phyloP scores from a whole-genome alignment of 352 stramenopile species.

The Globisporangium orthogonon region DNA sequence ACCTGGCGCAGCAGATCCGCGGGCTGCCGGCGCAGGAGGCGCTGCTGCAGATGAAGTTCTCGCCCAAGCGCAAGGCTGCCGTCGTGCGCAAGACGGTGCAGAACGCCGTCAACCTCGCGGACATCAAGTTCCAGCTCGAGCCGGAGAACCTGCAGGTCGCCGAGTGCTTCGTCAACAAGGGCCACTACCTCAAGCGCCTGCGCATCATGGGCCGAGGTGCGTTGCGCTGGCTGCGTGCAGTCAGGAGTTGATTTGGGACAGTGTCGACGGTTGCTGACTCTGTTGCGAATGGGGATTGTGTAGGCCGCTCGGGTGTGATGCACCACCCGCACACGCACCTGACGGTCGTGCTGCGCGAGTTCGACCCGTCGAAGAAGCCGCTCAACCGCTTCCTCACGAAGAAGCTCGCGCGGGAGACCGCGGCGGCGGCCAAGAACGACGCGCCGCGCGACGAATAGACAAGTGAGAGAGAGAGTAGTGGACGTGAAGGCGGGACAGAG shows the following conservation, averaged over 20 bases:
- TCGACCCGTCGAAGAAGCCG: constrained; percentile 69
- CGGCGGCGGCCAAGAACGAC: constrained; percentile 14
- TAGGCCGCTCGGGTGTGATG: constrained; percentile 78
- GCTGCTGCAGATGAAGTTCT: constrained; percentile 85
- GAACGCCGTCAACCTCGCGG: constrained; percentile 83
- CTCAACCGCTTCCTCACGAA: constrained; percentile 74
- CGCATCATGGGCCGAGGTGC: constrained; percentile 81
- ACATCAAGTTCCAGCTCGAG: constrained; percentile 88
- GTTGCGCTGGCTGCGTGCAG: constrained; percentile 1
- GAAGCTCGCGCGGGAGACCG: constrained; percentile 52
- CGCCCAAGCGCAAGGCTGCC: constrained; percentile 77
- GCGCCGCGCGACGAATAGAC: constrained; percentile 34
- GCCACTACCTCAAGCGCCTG: constrained; percentile 75
- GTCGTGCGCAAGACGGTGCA: constrained; percentile 82
- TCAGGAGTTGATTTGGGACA: too few relatives aligned
- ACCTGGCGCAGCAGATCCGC: constrained; percentile 79
- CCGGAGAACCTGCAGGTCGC: constrained; percentile 76
- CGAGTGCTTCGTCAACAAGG: constrained; percentile 86
- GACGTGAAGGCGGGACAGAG: not conserved
- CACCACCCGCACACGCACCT: constrained; percentile 78
- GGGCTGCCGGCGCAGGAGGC: constrained; percentile 68
- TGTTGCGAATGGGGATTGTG: constrained; percentile 2
- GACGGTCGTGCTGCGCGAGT: constrained; percentile 73
- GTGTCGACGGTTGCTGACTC: not conserved
- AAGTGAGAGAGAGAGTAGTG: not conserved